Conservation (phyloP, 805 yeast species). For the Ogataea angusta region DNA sequence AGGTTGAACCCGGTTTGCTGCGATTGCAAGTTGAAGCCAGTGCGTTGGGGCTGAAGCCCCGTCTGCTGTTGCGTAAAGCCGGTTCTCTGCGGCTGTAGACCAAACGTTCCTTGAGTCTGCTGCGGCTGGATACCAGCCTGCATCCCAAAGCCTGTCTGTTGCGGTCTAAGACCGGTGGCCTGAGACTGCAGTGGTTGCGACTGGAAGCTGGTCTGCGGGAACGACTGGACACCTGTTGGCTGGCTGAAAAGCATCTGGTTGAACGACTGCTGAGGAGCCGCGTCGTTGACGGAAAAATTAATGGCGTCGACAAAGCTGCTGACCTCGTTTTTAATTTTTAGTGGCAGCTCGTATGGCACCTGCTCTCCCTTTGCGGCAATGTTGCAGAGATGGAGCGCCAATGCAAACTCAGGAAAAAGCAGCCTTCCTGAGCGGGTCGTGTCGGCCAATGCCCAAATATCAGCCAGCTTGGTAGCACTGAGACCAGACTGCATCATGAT, state of each 20-base stretch:
- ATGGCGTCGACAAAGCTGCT: constrained; percentile 87
- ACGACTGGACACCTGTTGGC: constrained; percentile 11
- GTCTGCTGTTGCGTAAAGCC: constrained; percentile 31
- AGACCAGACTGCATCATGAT: constrained; percentile 79
- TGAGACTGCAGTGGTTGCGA: constrained; percentile 13
- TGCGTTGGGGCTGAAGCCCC: constrained; percentile 58
- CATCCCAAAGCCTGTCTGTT: constrained; percentile 21
- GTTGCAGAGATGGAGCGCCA: constrained; percentile 85
- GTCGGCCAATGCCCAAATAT: constrained; percentile 90
- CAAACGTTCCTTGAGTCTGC: not conserved
- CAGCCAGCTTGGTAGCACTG: constrained; percentile 70
- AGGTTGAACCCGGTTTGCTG: constrained; percentile 9
- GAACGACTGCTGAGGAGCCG: constrained; percentile 1
- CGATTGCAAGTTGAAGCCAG: constrained; percentile 39
- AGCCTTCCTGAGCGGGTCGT: constrained; percentile 81
- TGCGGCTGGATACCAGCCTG: not conserved
- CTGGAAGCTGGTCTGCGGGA: constrained; percentile 3
- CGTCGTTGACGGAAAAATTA: constrained; percentile 69
- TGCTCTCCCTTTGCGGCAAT: constrained; percentile 72
- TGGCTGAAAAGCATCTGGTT: constrained; percentile 12
- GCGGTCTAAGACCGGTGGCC: constrained; percentile 31
- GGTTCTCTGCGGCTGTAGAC: constrained; percentile 48
- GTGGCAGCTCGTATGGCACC: constrained; percentile 71
- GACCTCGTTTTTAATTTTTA: constrained; percentile 76
- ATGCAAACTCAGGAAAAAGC: constrained; percentile 90